Evolutionary conservation across 768 basidiomycete genomes (phyloP).

Genomic region (Russula lepida): DNA sequence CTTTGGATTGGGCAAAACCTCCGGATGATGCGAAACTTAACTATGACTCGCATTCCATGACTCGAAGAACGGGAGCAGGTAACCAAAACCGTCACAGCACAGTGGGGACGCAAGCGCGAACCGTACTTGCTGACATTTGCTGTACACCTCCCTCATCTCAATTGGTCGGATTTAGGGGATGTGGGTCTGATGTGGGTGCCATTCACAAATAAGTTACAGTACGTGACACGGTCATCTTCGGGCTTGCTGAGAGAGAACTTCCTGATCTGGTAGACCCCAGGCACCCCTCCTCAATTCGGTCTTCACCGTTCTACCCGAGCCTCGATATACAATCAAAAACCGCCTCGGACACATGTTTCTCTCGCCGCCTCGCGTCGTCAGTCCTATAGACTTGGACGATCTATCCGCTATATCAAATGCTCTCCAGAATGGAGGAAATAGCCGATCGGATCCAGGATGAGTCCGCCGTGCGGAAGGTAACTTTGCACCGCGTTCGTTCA

Average conservation of each 20-base stretch:
- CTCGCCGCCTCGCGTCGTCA: neutral
- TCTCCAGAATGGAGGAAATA: slow-evolving; percentile 4
- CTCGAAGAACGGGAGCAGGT: neutral
- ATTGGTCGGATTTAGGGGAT: neutral
- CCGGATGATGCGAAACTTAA: neutral
- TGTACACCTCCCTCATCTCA: neutral
- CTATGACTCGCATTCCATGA: neutral
- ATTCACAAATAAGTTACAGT: too few species aligned
- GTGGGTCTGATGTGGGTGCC: too few species aligned
- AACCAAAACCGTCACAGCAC: neutral
- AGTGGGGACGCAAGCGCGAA: neutral
- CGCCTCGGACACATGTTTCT: neutral
- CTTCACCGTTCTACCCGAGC: neutral
- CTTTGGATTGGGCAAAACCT: neutral
- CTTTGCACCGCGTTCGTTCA: neutral
- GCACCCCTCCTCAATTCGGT: neutral
- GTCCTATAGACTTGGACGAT: neutral
- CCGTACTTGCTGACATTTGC: neutral
- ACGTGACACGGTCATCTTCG: slow-evolving; percentile 3
- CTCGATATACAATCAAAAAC: neutral
- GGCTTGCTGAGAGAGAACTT: slow-evolving; percentile 11
- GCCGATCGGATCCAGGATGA: neutral
- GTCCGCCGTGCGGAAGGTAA: neutral
- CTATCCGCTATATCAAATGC: neutral
- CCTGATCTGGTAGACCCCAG: slow-evolving; percentile 1